Conservation (phyloP, 2,329 filamentous ascomycete genomes). For the Periconia macrospinosa region DNA sequence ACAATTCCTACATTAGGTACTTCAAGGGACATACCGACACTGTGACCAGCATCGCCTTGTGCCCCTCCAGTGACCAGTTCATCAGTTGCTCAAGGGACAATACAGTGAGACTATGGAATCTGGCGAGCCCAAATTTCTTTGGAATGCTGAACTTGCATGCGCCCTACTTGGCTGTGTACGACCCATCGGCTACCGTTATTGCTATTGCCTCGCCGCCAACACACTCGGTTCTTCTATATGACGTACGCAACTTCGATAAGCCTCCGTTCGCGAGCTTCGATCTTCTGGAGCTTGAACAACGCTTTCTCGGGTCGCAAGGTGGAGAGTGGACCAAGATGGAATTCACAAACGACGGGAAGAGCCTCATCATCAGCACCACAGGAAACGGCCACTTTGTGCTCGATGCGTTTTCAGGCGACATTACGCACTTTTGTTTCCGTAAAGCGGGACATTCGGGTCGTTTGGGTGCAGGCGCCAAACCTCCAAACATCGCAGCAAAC, state of each 20-base stretch:
- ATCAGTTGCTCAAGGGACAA: constrained; percentile 90
- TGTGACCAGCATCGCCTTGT: constrained; percentile 82
- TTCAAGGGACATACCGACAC: constrained; percentile 86
- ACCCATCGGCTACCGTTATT: constrained; percentile 89
- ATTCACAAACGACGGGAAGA: constrained; percentile 95
- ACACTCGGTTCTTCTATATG: constrained; percentile 83
- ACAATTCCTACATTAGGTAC: constrained; percentile 95
- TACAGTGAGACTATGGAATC: constrained; percentile 88
- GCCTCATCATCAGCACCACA: constrained; percentile 79
- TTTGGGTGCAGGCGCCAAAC: constrained; percentile 45
- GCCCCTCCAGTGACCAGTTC: constrained; percentile 86
- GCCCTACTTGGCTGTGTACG: constrained; percentile 83
- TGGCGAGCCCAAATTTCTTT: constrained; percentile 75
- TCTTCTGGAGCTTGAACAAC: constrained; percentile 65
- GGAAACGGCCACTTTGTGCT: constrained; percentile 85
- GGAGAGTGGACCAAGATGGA: constrained; percentile 87
- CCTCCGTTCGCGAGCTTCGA: constrained; percentile 87
- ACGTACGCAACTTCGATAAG: constrained; percentile 91
- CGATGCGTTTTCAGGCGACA: constrained; percentile 84
- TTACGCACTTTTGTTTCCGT: constrained; percentile 71
- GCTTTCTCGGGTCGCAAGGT: constrained; percentile 44
- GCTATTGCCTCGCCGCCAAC: constrained; percentile 82
- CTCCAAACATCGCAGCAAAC: constrained; percentile 50
- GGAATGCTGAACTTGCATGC: constrained; percentile 79
- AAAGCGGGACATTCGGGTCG: constrained; percentile 50